These are phyloP conservation scores for Chlamydomonas sphaeroides DNA, from an alignment of 139 green algal genomes.

Conservation along the genomic window DNA sequence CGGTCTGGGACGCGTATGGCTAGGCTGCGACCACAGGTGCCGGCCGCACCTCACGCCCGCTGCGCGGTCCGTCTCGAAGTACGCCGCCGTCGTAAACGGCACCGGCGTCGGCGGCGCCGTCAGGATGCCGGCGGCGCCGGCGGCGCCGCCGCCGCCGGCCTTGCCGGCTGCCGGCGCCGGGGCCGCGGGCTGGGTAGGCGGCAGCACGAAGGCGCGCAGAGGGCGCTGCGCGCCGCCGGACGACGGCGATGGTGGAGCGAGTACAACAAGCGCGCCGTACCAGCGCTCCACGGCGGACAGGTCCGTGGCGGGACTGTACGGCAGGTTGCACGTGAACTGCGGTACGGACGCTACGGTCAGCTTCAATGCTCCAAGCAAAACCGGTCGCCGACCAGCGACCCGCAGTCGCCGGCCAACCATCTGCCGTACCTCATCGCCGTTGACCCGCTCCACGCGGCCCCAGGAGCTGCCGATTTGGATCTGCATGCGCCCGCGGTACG, in stretches of 20 bases:
- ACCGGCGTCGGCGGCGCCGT: not conserved
- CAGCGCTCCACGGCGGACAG: slow-evolving; percentile 40
- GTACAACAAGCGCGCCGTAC: slow-evolving; percentile 46
- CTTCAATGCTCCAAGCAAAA: too few relatives aligned
- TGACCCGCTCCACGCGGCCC: slow-evolving; percentile 43
- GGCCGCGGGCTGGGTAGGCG: not conserved
- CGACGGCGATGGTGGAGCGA: not conserved
- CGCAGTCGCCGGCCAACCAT: too few relatives aligned
- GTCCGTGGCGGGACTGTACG: slow-evolving; percentile 39
- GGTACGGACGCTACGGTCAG: too few relatives aligned
- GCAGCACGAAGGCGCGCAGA: slow-evolving; percentile 17
- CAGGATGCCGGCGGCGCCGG: slow-evolving; percentile 8
- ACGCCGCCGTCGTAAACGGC: slow-evolving; percentile 3
- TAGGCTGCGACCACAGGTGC: too few relatives aligned
- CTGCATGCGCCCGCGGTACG: slow-evolving; percentile 47
- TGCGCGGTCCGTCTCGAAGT: slow-evolving; percentile 29
- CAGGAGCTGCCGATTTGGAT: slow-evolving; percentile 57
- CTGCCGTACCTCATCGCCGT: slow-evolving; percentile 51
- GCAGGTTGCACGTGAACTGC: slow-evolving; percentile 40
- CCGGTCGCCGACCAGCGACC: too few relatives aligned
- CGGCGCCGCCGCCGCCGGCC: not conserved
- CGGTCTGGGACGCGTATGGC: too few relatives aligned
- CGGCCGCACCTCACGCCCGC: too few relatives aligned
- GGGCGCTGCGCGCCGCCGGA: not conserved
- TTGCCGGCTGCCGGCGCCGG: not conserved